A percentile compares a stretch with the other conserved stretches of the same genome.
phyloP scores from a whole-genome alignment of 2,329 filamentous ascomycete genomes.

The Cladosporium sp. region DNA sequence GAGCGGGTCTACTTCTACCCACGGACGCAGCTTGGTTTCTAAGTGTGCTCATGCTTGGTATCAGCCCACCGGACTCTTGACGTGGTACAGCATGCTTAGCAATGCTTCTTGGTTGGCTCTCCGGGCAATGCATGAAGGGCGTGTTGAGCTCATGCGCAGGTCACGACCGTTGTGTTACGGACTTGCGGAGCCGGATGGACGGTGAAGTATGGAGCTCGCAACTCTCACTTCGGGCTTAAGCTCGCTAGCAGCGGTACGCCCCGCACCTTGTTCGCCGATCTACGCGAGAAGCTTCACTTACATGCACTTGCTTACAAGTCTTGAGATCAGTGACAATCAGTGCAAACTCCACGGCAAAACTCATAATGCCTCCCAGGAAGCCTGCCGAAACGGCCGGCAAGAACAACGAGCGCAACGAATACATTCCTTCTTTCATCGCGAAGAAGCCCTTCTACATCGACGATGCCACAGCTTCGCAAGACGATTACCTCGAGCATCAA shows the following conservation, averaged over 20 bases:
- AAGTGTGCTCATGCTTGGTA: neutral
- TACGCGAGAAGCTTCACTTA: conserved; percentile 1
- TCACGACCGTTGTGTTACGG: neutral
- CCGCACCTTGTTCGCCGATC: neutral
- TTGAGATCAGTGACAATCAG: neutral
- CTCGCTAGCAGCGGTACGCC: neutral
- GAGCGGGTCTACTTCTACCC: neutral
- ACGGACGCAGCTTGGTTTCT: neutral
- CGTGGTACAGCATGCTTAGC: conserved; percentile 6
- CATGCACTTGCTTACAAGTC: neutral
- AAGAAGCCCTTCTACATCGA: conserved; percentile 96
- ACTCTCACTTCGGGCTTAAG: neutral
- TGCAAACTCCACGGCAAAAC: neutral
- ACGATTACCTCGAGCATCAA: conserved; percentile 95
- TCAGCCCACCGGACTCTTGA: neutral
- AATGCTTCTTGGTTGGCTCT: conserved; percentile 7
- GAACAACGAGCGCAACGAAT: conserved; percentile 89
- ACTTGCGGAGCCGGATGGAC: neutral
- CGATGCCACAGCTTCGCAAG: conserved; percentile 64
- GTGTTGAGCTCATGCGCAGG: neutral
- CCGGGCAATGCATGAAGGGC: neutral
- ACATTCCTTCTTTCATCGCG: conserved; percentile 96
- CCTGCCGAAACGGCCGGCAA: conserved; percentile 64
- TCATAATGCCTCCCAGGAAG: conserved; percentile 59
- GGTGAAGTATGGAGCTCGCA: neutral